These are phyloP conservation scores for Calamus simplicifolius DNA, from an alignment of 176 grass and related monocot species.

Conservation along the genomic window DNA sequence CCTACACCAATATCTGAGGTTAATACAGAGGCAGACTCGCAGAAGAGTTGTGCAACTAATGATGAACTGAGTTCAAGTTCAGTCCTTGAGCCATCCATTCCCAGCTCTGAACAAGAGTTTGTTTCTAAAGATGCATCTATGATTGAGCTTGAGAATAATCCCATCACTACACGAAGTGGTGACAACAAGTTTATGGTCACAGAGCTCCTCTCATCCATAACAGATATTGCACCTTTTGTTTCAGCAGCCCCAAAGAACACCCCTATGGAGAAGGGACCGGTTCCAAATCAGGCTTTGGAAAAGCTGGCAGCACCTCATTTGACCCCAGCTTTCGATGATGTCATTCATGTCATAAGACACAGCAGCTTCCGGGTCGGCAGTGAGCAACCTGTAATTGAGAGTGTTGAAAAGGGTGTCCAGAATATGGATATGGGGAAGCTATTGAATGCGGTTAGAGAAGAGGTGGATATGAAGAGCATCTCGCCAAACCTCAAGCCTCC, in stretches of 20 bases:
- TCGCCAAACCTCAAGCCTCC: slow-evolving; percentile 23
- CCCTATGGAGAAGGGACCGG: slow-evolving; percentile 18
- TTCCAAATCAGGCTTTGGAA: slow-evolving; percentile 28
- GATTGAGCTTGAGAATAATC: slow-evolving; percentile 19
- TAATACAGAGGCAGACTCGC: slow-evolving; percentile 33
- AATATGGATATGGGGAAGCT: slow-evolving; percentile 25
- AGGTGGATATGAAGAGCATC: slow-evolving; percentile 44
- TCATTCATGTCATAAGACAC: slow-evolving; percentile 79
- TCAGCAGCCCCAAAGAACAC: slow-evolving; percentile 28
- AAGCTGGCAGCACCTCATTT: slow-evolving; percentile 34
- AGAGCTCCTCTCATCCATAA: slow-evolving; percentile 73
- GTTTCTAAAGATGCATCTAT: slow-evolving; percentile 55
- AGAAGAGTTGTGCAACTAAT: slow-evolving; percentile 44
- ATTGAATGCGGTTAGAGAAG: slow-evolving; percentile 43
- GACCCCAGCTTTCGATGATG: slow-evolving; percentile 54
- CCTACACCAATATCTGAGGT: slow-evolving; percentile 33
- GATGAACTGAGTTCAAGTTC: slow-evolving; percentile 28
- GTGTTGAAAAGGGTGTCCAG: slow-evolving; percentile 20
- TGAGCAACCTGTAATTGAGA: slow-evolving; percentile 31
- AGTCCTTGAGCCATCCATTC: slow-evolving; percentile 34
- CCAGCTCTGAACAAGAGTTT: slow-evolving; percentile 41
- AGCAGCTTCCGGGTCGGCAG: slow-evolving; percentile 47
- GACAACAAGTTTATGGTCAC: slow-evolving; percentile 78
- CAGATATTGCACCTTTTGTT: slow-evolving; percentile 36
- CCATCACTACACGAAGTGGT: slow-evolving; percentile 22